Percentiles rank a stretch among this genome's conserved stretches.
These are phyloP conservation scores for Diversispora epigaea DNA, from an alignment of 192 early-diverging fungal genomes.

Conservation along the genomic window DNA sequence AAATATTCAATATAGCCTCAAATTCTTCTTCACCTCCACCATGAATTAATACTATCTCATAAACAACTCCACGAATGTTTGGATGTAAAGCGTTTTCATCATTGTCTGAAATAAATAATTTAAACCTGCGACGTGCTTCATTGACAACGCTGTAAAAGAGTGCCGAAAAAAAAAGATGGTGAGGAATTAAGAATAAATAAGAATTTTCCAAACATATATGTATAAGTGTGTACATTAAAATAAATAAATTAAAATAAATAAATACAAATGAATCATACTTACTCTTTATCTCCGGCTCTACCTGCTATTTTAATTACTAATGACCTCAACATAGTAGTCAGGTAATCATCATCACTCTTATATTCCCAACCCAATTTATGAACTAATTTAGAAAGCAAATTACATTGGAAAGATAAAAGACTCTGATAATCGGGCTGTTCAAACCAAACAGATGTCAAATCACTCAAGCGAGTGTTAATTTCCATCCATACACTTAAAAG, in stretches of 20 bases:
- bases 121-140: constrained; percentile 73
- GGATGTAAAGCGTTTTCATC: constrained; percentile 73
- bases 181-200: neutral
- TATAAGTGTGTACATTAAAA: neutral
- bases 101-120: constrained; percentile 56
- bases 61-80: constrained; percentile 72
- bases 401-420: constrained; percentile 65
- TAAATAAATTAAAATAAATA: neutral
- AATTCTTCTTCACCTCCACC: constrained; percentile 63
- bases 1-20: constrained; percentile 62
- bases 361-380: constrained; percentile 78
- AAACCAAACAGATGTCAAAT: constrained; percentile 67
- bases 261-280: neutral
- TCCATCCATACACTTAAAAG: constrained; percentile 63
- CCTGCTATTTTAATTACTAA: constrained; percentile 75
- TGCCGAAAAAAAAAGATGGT: too few relatives aligned
- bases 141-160: constrained; percentile 42
- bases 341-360: constrained; percentile 66
- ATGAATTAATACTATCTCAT: constrained; percentile 63
- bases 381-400: constrained; percentile 74
- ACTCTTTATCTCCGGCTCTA: constrained; percentile 57
- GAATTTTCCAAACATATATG: neutral
- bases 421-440: constrained; percentile 58
- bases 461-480: constrained; percentile 57
- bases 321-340: constrained; percentile 71